Evolutionary conservation across 2,329 filamentous ascomycete species (phyloP).

Genomic region (Diaporthe velutina): DNA sequence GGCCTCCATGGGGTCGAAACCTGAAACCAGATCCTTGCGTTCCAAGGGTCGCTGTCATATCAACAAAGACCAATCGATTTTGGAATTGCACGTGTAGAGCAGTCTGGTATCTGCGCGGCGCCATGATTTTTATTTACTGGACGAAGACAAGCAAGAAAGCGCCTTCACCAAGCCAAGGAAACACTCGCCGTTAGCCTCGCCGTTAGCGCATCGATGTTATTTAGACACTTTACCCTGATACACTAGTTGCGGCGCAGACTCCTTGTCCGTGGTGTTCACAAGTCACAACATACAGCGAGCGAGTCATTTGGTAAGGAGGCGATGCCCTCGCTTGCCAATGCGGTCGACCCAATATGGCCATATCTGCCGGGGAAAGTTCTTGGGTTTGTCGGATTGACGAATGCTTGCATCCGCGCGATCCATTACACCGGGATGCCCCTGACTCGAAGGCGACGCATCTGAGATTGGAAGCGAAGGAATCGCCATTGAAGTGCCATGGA

Average conservation of each 20-base stretch:
- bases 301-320: background rate
- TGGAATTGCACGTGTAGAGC: background rate
- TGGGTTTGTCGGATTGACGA: background rate
- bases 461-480: background rate
- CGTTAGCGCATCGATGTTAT: background rate
- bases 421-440: background rate
- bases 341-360: background rate
- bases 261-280: background rate
- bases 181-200: too few relatives aligned
- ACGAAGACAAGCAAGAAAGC: background rate
- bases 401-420: too few relatives aligned
- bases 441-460: background rate
- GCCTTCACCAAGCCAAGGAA: background rate
- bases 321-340: background rate
- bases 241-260: background rate
- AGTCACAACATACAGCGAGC: background rate
- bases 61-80: background rate
- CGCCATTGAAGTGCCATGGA: background rate
- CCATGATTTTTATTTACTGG: background rate
- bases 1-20: constrained; percentile 11
- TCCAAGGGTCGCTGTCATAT: background rate
- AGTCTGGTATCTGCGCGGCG: background rate
- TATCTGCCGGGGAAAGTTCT: background rate
- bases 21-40: background rate
- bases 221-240: background rate